Conservation (phyloP, 441 rosid species). For the Corymbia citriodora region DNA sequence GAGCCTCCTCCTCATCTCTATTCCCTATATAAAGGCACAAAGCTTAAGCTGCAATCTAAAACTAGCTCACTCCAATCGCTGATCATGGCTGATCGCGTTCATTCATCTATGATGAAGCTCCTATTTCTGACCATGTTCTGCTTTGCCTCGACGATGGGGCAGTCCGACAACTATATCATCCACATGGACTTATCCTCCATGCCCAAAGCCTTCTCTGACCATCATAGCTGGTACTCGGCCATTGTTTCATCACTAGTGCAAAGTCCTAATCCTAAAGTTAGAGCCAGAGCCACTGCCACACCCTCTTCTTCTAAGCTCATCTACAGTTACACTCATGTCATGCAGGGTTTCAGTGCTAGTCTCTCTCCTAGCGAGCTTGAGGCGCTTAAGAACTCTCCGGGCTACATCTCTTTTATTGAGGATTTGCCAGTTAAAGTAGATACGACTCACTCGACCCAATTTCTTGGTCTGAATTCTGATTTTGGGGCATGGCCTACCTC, state of each 20-base stretch:
- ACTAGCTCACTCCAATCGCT: background rate
- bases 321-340: conserved; percentile 31
- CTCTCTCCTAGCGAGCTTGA: conserved; percentile 25
- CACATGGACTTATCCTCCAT: conserved; percentile 47
- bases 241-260: conserved; percentile 8
- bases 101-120: background rate
- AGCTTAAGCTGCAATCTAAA: background rate
- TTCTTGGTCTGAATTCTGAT: background rate
- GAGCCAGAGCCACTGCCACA: background rate
- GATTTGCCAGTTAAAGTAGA: background rate
- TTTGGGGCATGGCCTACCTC: background rate
- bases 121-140: background rate
- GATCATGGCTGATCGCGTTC: background rate
- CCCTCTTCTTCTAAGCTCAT: conserved; percentile 11
- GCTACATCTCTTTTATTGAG: conserved; percentile 21
- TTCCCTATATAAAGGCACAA: background rate
- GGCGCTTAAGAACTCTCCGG: conserved; percentile 21
- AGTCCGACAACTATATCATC: conserved; percentile 16
- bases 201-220: conserved; percentile 28
- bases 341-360: conserved; percentile 39
- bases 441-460: background rate
- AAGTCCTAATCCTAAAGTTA: background rate
- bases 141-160: background rate
- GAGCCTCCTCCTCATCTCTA: background rate
- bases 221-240: conserved; percentile 32